phyloP scores from a whole-genome alignment of 352 stramenopile species.

The Globisporangium orthogonon region DNA sequence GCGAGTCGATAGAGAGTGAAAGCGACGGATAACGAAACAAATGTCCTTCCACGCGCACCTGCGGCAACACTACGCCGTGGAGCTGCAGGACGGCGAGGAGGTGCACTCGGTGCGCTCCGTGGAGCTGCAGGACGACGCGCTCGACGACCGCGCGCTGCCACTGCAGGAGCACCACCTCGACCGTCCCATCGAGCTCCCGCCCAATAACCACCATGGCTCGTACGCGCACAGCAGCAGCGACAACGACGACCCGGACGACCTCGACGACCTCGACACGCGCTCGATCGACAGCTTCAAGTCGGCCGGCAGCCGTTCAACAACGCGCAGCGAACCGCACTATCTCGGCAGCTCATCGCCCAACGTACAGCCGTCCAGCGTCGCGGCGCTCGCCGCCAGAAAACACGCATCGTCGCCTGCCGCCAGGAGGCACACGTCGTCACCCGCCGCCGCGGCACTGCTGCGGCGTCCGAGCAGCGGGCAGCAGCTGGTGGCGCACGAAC shows the following conservation, averaged over 20 bases:
- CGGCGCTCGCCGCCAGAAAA: constrained; percentile 8
- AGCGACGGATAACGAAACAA: not conserved
- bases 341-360: constrained; percentile 6
- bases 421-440: constrained; percentile 9
- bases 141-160: constrained; percentile 8
- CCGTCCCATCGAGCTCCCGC: constrained; percentile 6
- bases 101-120: constrained; percentile 14
- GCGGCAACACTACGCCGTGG: constrained; percentile 7
- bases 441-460: not conserved
- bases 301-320: not conserved
- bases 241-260: not conserved
- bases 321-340: constrained; percentile 1
- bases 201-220: not conserved
- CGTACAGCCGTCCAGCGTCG: constrained; percentile 14
- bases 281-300: constrained; percentile 1
- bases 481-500: constrained; percentile 9
- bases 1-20: not conserved
- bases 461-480: constrained; percentile 5
- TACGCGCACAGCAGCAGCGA: constrained; percentile 1
- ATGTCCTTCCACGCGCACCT: constrained; percentile 8
- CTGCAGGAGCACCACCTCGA: constrained; percentile 13
- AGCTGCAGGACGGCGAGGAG: constrained; percentile 13
- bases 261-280: constrained; percentile 1
- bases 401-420: constrained; percentile 6
- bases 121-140: constrained; percentile 2